A percentile compares a stretch with the other conserved stretches of the same genome.
These are phyloP conservation scores for Cytospora piceicola DNA, from an alignment of 2,329 filamentous ascomycete species.

Conservation along the genomic window DNA sequence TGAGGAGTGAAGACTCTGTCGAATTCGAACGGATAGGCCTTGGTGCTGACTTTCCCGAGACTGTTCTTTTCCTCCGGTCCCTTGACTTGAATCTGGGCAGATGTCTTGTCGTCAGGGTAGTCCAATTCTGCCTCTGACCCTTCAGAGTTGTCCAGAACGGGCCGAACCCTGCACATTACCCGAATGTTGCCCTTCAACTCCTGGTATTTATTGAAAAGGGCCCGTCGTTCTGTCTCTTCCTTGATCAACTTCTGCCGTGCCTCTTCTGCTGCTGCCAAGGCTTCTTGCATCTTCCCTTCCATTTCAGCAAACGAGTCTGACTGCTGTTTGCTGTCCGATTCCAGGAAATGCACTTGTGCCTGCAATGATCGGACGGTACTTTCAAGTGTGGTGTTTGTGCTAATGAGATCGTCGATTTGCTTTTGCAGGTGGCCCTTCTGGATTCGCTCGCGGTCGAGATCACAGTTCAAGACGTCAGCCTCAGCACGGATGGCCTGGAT, in stretches of 20 bases:
- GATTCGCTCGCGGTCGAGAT: constrained; percentile 65
- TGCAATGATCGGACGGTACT: constrained; percentile 74
- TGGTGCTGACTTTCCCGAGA: constrained; percentile 73
- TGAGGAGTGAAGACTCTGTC: constrained; percentile 86
- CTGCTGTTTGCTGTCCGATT: constrained; percentile 87
- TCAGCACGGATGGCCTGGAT: constrained; percentile 53
- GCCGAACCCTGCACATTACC: constrained; percentile 95
- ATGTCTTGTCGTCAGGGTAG: constrained; percentile 83
- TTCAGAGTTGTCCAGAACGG: constrained; percentile 62
- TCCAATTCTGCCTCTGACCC: constrained; percentile 73
- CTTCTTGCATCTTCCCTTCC: constrained; percentile 79
- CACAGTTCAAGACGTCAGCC: constrained; percentile 51
- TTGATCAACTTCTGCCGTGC: constrained; percentile 82
- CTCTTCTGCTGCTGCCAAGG: constrained; percentile 68
- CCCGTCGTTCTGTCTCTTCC: constrained; percentile 87
- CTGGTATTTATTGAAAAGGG: constrained; percentile 96
- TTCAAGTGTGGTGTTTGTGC: constrained; percentile 70
- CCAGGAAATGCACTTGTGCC: constrained; percentile 84
- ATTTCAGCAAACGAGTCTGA: constrained; percentile 83
- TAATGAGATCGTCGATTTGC: constrained; percentile 61
- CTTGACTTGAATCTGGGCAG: constrained; percentile 81
- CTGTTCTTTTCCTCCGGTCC: constrained; percentile 85
- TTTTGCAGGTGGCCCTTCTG: constrained; percentile 59
- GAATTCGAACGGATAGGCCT: constrained; percentile 85
- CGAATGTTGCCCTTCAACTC: constrained; percentile 98